Evolutionary conservation across 1,139 yeast genomes (phyloP), one percentile per base, ranked within the genome.

Genomic region (Sugiyamaella neomexicana): DNA sequence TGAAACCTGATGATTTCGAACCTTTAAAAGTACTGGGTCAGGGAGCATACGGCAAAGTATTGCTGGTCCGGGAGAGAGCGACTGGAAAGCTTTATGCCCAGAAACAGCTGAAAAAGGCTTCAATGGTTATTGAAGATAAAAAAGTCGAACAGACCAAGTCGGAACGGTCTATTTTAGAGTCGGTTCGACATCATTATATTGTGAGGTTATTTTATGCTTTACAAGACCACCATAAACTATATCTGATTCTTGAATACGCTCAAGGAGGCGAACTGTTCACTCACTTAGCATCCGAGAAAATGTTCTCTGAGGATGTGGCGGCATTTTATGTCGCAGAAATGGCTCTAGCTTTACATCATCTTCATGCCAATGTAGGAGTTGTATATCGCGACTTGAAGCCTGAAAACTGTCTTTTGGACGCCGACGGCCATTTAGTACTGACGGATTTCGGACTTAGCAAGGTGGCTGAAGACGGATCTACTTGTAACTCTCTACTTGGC

Each of bases 181-280:
- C 81, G 36, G 80, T 86, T 34, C 80, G 85, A 58, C 98, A 91
- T 68, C 95, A 90, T 4, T 89, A 88, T 64, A 89, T 91, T 58
- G 98, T 91, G 32, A 88, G 86, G 69, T 75, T 91, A 42, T 90
- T 82, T 67, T 91, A 89, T 68, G 96, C 98, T 0, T 82, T 91
- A 64, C 98, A 91, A 71, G 98, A 91, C 69, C 76, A 80, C 53
- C 79, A 84, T 55, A 89, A 88, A 68, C 80, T 91, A 37, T 91
- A 91, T 67, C 70, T 91, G 54, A 80, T 90, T 25, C 73, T 91
- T 56, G 96, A 91, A 67, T 91, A 88, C 66, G 83, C 93, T 27
- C 95, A 91, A 54, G 98, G 98, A 8, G 98, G 98, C 12, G 98
- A 91, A 69, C 72, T 91, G 48, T 91, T 91, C 68, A 89, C 84